A percentile compares a stretch with the other conserved stretches of the same genome.
Evolutionary conservation across 306 rosid genomes (phyloP).

Genomic region (Gastrolobium villosum): DNA sequence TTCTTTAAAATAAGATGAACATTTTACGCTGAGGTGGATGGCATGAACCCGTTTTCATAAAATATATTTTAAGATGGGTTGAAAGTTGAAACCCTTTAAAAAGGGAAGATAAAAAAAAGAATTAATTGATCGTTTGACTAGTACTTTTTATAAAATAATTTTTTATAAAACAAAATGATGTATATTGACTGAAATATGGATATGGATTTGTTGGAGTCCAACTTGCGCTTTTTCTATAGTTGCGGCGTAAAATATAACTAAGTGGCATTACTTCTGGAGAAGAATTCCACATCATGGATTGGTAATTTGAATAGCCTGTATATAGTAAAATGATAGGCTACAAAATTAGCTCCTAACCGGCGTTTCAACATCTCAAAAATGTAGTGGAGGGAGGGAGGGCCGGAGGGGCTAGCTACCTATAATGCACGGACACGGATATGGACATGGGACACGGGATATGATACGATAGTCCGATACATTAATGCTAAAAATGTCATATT

Average conservation of each 20-base stretch:
- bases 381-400: not conserved
- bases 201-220: not conserved
- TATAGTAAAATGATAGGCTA: too few relatives aligned
- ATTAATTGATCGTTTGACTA: not conserved
- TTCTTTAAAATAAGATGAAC: not conserved
- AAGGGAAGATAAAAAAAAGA: not conserved
- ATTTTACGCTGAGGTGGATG: not conserved
- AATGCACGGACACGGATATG: too few relatives aligned
- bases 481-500: too few relatives aligned
- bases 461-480: too few relatives aligned
- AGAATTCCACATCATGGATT: too few relatives aligned
- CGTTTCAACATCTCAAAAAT: not conserved
- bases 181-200: not conserved
- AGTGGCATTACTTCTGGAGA: too few relatives aligned
- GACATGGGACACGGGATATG: too few relatives aligned
- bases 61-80: not conserved
- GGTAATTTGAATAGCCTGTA: too few relatives aligned
- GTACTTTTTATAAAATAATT: too few relatives aligned
- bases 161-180: too few relatives aligned
- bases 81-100: not conserved
- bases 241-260: too few relatives aligned
- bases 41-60: not conserved
- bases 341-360: not conserved
- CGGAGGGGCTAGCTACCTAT: too few relatives aligned
- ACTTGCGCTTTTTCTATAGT: not conserved